Percentiles rank a stretch among this genome's conserved stretches.
These are phyloP conservation scores for Brassica balearica DNA, from an alignment of 441 rosid species.

Conservation along the genomic window DNA sequence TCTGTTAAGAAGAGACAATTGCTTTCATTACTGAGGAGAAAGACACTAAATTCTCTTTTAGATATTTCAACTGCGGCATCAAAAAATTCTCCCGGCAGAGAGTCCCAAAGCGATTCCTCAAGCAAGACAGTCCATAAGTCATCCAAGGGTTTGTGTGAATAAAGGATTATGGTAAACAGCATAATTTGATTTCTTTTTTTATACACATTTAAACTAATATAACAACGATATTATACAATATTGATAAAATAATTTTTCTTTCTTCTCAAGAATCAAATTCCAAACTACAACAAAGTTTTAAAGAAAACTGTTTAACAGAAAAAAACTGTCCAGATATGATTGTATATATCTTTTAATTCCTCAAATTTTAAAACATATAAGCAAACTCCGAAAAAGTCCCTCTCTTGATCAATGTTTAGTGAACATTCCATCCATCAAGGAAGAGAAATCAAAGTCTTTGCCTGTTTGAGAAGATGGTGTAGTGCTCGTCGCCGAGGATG, in stretches of 20 bases:
- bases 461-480: constrained; percentile 59
- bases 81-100: too few relatives aligned
- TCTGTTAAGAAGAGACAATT: too few relatives aligned
- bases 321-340: constrained; percentile 36
- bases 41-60: too few relatives aligned
- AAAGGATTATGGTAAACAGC: not conserved
- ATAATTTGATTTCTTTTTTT: too few relatives aligned
- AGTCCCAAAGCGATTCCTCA: not conserved
- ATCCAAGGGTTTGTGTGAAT: not conserved
- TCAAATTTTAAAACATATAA: constrained; percentile 25
- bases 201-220: not conserved
- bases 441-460: constrained; percentile 92
- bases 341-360: constrained; percentile 29
- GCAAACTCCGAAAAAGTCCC: constrained; percentile 3
- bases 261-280: constrained; percentile 21
- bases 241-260: not conserved
- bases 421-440: constrained; percentile 90
- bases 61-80: too few relatives aligned
- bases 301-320: constrained; percentile 2
- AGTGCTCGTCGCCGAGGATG: constrained; percentile 49
- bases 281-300: constrained; percentile 34
- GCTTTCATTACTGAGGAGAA: too few relatives aligned
- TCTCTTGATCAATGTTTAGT: constrained; percentile 65
- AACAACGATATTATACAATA: not conserved
- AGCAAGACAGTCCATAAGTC: not conserved